Conservation (phyloP, 139 green algal species). For the Coelastrella sp. region DNA sequence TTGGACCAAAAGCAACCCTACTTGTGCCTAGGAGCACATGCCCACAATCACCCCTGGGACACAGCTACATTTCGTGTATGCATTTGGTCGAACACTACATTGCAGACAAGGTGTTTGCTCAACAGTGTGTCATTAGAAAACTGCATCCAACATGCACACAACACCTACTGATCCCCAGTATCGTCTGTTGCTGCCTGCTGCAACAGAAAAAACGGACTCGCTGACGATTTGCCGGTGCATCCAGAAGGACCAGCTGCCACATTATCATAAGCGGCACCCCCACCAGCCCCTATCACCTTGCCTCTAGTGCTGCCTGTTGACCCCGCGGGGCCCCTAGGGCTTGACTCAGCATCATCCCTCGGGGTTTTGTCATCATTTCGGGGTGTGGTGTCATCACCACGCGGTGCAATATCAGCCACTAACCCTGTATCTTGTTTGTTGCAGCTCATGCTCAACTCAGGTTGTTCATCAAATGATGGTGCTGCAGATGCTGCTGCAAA, state of each 20-base stretch:
- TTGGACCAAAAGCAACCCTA: too few species aligned
- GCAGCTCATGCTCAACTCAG: background rate
- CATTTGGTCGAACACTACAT: too few species aligned
- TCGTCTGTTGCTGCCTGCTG: constrained; percentile 16
- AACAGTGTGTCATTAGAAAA: too few species aligned
- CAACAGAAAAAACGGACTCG: constrained; percentile 38
- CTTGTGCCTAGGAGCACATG: too few species aligned
- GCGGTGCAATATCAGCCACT: background rate
- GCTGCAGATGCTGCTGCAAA: constrained; percentile 1
- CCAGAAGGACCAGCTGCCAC: background rate
- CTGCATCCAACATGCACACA: too few species aligned
- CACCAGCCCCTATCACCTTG: background rate
- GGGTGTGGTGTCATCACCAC: background rate
- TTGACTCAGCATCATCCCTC: background rate
- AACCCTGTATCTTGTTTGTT: background rate
- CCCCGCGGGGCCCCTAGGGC: background rate
- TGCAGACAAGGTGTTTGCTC: too few species aligned
- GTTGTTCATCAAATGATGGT: background rate
- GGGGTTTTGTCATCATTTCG: background rate
- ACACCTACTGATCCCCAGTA: background rate
- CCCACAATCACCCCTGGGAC: too few species aligned
- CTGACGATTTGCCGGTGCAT: background rate
- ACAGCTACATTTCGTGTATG: too few species aligned
- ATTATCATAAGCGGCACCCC: background rate
- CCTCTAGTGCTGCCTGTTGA: background rate